Evolutionary conservation across 768 basidiomycete genomes (phyloP).

Genomic region (Boletus rubroflammeus): DNA sequence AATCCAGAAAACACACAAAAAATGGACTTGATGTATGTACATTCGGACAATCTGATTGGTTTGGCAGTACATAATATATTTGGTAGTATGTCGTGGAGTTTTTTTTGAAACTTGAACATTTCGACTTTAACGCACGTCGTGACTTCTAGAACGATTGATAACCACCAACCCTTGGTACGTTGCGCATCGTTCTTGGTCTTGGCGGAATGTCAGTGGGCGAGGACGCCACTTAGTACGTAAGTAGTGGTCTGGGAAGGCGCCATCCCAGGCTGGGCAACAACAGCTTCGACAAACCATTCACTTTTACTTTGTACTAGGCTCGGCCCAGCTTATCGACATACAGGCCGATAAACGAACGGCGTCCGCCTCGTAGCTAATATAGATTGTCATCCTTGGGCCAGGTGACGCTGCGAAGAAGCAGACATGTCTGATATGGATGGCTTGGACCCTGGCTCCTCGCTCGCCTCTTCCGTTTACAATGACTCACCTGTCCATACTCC

Average conservation of each 20-base stretch:
- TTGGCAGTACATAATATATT: neutral
- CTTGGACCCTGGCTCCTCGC: constrained; percentile 83
- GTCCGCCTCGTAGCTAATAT: neutral
- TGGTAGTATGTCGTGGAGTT: neutral
- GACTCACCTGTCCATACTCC: constrained; percentile 2
- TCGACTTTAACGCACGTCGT: neutral
- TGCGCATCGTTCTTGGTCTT: neutral
- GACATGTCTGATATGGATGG: constrained; percentile 41
- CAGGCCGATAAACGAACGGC: neutral
- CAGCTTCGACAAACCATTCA: neutral
- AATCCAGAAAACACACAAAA: constrained; percentile 54
- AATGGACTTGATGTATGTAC: constrained; percentile 85
- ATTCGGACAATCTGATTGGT: constrained; percentile 5
- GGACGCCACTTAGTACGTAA: constrained; percentile 10
- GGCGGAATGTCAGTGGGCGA: neutral
- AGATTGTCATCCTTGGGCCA: neutral
- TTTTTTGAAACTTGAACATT: neutral
- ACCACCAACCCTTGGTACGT: neutral
- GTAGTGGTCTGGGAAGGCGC: neutral
- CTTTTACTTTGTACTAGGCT: neutral
- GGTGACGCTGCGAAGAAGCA: neutral
- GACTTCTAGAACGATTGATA: neutral
- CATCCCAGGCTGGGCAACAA: neutral
- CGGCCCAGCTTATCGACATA: neutral
- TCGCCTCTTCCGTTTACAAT: constrained; percentile 55